phyloP scores from a whole-genome alignment of 176 grass and related monocot species.

The Eleusine coracana region DNA sequence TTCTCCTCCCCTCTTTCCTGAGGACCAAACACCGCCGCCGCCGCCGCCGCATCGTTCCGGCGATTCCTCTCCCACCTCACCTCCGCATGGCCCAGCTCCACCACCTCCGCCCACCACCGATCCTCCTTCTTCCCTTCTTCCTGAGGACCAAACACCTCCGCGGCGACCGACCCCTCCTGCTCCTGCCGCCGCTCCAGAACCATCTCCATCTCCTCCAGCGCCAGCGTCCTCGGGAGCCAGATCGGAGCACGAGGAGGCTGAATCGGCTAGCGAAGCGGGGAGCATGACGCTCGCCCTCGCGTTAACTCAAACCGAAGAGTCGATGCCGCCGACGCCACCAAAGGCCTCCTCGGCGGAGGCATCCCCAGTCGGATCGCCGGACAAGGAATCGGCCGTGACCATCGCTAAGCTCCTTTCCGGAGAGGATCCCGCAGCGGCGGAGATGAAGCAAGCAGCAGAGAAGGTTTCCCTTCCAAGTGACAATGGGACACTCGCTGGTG shows the following conservation, averaged over 20 bases:
- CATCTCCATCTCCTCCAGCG: neutral
- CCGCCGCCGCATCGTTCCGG: conserved; percentile 10
- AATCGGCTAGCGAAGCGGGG: conserved; percentile 38
- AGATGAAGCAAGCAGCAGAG: conserved; percentile 33
- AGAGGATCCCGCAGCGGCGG: conserved; percentile 37
- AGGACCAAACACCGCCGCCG: conserved; percentile 7
- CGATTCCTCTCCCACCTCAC: conserved; percentile 27
- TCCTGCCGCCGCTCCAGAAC: neutral
- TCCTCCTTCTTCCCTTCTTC: conserved; percentile 23
- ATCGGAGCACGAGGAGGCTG: conserved; percentile 30
- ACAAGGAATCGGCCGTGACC: conserved; percentile 60
- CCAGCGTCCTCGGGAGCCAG: conserved; percentile 25
- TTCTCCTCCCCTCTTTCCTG: conserved; percentile 23
- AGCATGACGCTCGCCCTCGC: conserved; percentile 46
- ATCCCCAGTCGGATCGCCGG: conserved; percentile 39
- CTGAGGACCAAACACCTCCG: conserved; percentile 6
- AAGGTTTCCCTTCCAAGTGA: conserved; percentile 32
- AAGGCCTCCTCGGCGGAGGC: conserved; percentile 8
- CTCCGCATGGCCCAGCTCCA: conserved; percentile 21
- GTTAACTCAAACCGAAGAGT: conserved; percentile 33
- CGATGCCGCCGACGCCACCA: conserved; percentile 9
- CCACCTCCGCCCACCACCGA: neutral
- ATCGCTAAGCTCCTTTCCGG: conserved; percentile 62
- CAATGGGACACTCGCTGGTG: neutral
- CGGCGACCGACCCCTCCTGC: neutral